Conservation (phyloP, 495 filamentous ascomycete genomes). For the Penicillium verhagenii region DNA sequence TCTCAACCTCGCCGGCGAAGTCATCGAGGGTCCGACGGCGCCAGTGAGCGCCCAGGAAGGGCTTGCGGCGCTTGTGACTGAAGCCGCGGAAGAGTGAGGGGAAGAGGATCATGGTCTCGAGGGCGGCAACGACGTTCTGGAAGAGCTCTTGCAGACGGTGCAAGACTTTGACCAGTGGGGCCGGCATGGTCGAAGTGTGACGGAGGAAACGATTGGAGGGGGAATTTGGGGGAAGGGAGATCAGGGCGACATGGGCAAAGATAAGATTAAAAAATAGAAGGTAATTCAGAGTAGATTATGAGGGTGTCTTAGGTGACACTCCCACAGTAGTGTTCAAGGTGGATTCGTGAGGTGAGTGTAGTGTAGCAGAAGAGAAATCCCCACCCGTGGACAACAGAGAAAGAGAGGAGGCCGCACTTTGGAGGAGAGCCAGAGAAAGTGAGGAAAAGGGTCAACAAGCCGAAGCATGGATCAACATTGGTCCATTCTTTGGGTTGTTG, state of each 20-base stretch:
- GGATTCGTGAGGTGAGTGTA: conserved; percentile 29
- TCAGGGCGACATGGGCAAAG: conserved; percentile 8
- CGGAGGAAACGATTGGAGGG: not conserved
- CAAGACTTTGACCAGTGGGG: conserved; percentile 44
- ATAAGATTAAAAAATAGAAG: conserved; percentile 18
- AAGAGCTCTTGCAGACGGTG: conserved; percentile 54
- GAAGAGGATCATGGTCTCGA: conserved; percentile 53
- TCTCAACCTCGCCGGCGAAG: conserved; percentile 50
- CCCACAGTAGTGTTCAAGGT: conserved; percentile 26
- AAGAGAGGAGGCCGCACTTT: conserved; percentile 8
- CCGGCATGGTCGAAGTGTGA: conserved; percentile 34
- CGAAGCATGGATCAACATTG: conserved; percentile 43
- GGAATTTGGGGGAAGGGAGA: not conserved
- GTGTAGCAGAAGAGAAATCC: conserved; percentile 18
- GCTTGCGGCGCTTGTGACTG: conserved; percentile 34
- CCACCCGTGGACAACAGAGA: conserved; percentile 5
- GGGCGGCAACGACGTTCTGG: conserved; percentile 48
- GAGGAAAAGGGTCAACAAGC: conserved; percentile 1
- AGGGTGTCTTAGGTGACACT: conserved; percentile 25
- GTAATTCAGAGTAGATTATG: conserved; percentile 18
- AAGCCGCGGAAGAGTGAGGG: conserved; percentile 48
- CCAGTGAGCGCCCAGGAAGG: conserved; percentile 39
- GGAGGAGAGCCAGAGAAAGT: conserved; percentile 1
- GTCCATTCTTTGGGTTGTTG: conserved; percentile 33
- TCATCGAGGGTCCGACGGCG: conserved; percentile 49